These are phyloP conservation scores for Ascodesmis nigricans DNA, from an alignment of 495 filamentous ascomycete species.

Conservation along the genomic window DNA sequence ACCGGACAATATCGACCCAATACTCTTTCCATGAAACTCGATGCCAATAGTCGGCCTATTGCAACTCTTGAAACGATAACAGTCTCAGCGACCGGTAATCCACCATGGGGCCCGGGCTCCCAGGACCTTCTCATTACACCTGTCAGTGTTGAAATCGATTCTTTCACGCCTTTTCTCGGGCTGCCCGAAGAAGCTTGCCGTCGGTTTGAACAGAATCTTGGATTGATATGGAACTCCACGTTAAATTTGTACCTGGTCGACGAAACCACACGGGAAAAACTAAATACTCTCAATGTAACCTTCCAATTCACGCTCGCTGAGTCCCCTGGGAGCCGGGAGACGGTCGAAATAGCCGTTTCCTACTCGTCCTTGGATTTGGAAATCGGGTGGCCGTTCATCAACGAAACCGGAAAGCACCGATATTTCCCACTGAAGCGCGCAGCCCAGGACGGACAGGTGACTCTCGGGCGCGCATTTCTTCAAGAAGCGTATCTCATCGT, in stretches of 20 bases:
- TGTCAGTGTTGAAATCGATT: constrained; percentile 38
- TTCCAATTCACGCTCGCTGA: not conserved
- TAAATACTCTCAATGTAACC: constrained; percentile 5
- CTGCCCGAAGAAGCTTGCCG: constrained; percentile 39
- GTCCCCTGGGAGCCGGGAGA: constrained; percentile 18
- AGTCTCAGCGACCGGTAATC: constrained; percentile 1
- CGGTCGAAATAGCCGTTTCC: constrained; percentile 40
- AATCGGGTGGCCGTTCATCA: constrained; percentile 33
- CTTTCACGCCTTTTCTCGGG: constrained; percentile 46
- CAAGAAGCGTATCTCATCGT: constrained; percentile 48
- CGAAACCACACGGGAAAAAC: constrained; percentile 18
- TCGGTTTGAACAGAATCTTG: constrained; percentile 36
- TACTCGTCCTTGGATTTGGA: constrained; percentile 41
- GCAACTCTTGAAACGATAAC: not conserved
- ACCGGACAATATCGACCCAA: constrained; percentile 1
- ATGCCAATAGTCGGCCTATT: constrained; percentile 1
- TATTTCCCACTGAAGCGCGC: constrained; percentile 42
- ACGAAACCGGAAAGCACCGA: constrained; percentile 26
- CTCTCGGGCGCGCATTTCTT: constrained; percentile 47
- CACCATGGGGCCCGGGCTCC: constrained; percentile 1
- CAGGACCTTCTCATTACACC: not conserved
- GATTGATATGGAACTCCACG: constrained; percentile 33
- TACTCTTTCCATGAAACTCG: not conserved
- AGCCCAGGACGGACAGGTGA: constrained; percentile 31
- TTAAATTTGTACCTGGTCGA: constrained; percentile 29